Evolutionary conservation across 1,284 basidiomycete species (phyloP).

Genomic region (Melanopsichium pennsylvanicum): DNA sequence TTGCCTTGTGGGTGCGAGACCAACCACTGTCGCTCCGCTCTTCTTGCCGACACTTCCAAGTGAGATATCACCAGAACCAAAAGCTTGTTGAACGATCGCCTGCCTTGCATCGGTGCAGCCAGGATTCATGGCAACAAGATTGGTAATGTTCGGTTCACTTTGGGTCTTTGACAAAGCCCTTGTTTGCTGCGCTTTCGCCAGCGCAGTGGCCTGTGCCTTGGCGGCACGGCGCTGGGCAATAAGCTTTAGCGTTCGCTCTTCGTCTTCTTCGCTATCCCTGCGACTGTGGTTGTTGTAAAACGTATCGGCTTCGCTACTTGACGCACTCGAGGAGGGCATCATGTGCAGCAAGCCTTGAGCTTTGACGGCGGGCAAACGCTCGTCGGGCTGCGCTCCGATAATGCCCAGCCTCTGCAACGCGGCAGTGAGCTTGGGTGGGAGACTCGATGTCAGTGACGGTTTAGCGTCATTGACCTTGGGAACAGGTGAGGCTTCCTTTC

Average conservation of each 20-base stretch:
- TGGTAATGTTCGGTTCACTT: too few species aligned
- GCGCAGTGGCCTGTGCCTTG: conserved; percentile 31
- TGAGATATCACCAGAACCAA: not conserved
- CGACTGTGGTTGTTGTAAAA: not conserved
- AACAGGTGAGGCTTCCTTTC: conserved; percentile 13
- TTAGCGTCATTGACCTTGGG: conserved; percentile 2
- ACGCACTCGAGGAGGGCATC: conserved; percentile 59
- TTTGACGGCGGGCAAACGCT: conserved; percentile 1
- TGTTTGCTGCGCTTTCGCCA: conserved; percentile 22
- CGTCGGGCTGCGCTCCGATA: conserved; percentile 27
- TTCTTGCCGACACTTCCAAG: conserved; percentile 7
- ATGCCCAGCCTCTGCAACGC: conserved; percentile 46
- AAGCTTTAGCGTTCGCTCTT: conserved; percentile 58
- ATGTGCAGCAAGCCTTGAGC: conserved; percentile 44
- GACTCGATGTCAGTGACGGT: conserved; percentile 23
- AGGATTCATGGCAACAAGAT: conserved; percentile 14
- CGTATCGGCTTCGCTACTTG: conserved; percentile 45
- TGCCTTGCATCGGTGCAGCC: conserved; percentile 41
- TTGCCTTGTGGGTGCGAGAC: conserved; percentile 23
- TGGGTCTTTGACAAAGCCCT: too few species aligned
- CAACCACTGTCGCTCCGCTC: conserved; percentile 15
- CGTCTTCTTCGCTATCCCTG: conserved; percentile 54
- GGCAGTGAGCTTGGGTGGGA: conserved; percentile 38
- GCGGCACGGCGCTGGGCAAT: conserved; percentile 56
- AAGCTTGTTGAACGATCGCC: conserved; percentile 34